Evolutionary conservation across 1,284 basidiomycete genomes (phyloP).

Genomic region (Ganoderma leucocontextum): DNA sequence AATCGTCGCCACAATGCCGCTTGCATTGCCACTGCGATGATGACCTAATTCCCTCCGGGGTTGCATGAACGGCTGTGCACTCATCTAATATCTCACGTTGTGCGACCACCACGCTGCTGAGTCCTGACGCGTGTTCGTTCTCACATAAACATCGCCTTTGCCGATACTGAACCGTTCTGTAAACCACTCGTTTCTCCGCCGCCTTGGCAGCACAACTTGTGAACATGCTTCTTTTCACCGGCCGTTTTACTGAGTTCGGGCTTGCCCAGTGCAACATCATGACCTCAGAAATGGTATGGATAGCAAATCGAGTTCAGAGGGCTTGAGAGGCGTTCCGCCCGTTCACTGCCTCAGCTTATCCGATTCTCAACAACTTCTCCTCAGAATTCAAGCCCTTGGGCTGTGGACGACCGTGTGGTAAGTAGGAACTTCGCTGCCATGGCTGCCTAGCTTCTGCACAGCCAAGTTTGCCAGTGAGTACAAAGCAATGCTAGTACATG

Average conservation of each 20-base stretch:
- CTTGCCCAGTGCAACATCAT: not conserved
- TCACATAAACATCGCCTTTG: too few relatives aligned
- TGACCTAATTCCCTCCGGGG: not conserved
- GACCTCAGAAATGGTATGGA: not conserved
- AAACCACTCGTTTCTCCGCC: too few relatives aligned
- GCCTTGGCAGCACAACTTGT: too few relatives aligned
- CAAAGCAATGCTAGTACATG: not conserved
- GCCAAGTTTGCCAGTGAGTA: not conserved
- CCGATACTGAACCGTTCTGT: too few relatives aligned
- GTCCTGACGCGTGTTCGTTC: not conserved
- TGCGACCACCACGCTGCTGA: conserved; percentile 1
- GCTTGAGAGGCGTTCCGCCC: not conserved
- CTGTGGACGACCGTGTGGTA: not conserved
- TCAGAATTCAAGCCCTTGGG: not conserved
- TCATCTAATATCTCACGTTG: not conserved
- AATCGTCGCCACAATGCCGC: not conserved
- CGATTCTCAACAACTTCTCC: not conserved
- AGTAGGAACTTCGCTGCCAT: not conserved
- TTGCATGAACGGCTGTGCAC: conserved; percentile 2
- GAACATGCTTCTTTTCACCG: too few relatives aligned
- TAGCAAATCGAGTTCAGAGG: not conserved
- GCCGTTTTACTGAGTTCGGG: too few relatives aligned
- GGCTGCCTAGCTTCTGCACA: not conserved
- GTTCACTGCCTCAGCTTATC: conserved; percentile 4
- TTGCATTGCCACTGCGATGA: conserved; percentile 8